phyloP scores from a whole-genome alignment of 192 early-diverging fungal species.

The Helicostylum pulchrum region DNA sequence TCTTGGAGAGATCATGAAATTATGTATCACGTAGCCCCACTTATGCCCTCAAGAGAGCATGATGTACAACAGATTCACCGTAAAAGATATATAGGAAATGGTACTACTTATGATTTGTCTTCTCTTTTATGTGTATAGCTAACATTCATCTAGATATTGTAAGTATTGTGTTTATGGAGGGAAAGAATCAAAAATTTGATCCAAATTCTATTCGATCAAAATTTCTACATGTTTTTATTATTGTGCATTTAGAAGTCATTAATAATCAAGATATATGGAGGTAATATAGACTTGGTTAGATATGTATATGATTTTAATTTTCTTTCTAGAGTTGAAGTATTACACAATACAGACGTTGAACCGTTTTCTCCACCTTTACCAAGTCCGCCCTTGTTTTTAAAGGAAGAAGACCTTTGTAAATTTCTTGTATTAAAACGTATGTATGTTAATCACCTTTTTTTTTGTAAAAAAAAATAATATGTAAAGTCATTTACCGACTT shows the following conservation, averaged over 20 bases:
- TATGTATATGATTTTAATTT: background rate
- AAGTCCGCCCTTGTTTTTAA: slow-evolving; percentile 44
- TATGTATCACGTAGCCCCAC: slow-evolving; percentile 78
- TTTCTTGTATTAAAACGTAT: slow-evolving; percentile 39
- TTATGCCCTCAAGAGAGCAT: slow-evolving; percentile 60
- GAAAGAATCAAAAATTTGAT: slow-evolving; percentile 36
- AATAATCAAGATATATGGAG: slow-evolving; percentile 28
- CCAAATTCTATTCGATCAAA: slow-evolving; percentile 50
- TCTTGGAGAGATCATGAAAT: slow-evolving; percentile 78
- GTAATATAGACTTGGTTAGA: slow-evolving; percentile 18
- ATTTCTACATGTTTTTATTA: slow-evolving; percentile 53
- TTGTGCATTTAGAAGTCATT: slow-evolving; percentile 34
- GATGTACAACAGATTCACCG: slow-evolving; percentile 68
- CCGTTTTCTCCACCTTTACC: slow-evolving; percentile 51
- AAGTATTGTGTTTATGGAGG: slow-evolving; percentile 56
- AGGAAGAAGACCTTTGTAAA: slow-evolving; percentile 31
- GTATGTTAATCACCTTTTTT: background rate
- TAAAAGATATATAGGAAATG: slow-evolving; percentile 61
- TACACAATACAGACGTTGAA: slow-evolving; percentile 45
- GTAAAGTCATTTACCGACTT: background rate
- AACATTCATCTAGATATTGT: slow-evolving; percentile 46
- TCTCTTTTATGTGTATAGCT: background rate
- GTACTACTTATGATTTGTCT: slow-evolving; percentile 17
- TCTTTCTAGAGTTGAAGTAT: slow-evolving; percentile 31
- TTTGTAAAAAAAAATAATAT: background rate